phyloP scores from a whole-genome alignment of 2,329 filamentous ascomycete species.

The Penicillium nordicum region DNA sequence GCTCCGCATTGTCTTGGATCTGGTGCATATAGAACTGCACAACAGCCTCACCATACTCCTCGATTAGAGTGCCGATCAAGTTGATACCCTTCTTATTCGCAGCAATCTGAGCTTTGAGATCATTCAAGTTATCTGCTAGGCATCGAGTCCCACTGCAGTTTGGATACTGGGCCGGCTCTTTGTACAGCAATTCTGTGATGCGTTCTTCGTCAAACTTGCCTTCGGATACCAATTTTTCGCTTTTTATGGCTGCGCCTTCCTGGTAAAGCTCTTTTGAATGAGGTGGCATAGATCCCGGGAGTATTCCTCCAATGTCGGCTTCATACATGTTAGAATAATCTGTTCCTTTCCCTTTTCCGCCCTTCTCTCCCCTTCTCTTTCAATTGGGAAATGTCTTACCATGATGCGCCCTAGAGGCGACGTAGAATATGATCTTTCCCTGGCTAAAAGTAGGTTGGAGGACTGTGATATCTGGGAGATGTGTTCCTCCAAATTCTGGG shows the following conservation, averaged over 20 bases:
- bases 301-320: conserved; percentile 67
- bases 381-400: conserved; percentile 38
- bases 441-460: conserved; percentile 72
- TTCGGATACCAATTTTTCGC: conserved; percentile 47
- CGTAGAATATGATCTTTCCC: conserved; percentile 74
- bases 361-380: background rate
- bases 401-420: conserved; percentile 71
- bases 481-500: conserved; percentile 78
- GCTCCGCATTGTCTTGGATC: conserved; percentile 74
- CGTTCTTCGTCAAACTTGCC: conserved; percentile 66
- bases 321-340: background rate
- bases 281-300: conserved; percentile 73
- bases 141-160: conserved; percentile 73
- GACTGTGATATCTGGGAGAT: conserved; percentile 74
- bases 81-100: conserved; percentile 79
- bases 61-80: conserved; percentile 66
- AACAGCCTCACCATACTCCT: conserved; percentile 66
- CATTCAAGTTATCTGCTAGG: conserved; percentile 74
- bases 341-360: no score
- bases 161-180: conserved; percentile 67
- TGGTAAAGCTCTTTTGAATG: conserved; percentile 64
- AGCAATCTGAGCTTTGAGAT: conserved; percentile 77
- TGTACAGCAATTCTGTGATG: conserved; percentile 64
- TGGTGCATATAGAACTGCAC: conserved; percentile 76
- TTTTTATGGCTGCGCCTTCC: conserved; percentile 63